A percentile compares a stretch with the other conserved stretches of the same genome.
These are phyloP conservation scores for Aegilops bicornis DNA, from an alignment of 176 grass and related monocot genomes.

Conservation along the genomic window DNA sequence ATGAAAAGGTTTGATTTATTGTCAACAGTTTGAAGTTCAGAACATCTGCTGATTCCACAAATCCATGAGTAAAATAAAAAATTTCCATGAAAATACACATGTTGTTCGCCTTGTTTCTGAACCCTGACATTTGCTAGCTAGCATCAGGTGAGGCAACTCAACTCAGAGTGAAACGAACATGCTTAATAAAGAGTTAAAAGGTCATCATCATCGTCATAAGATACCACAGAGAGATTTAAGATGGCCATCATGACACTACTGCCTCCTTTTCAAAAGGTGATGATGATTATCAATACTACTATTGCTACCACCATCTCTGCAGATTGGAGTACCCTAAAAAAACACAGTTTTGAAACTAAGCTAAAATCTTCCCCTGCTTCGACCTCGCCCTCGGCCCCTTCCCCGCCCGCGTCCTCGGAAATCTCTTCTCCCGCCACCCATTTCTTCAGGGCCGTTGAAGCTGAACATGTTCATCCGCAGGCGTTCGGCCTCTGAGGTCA, in stretches of 20 bases:
- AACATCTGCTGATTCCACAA: neutral
- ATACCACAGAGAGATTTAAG: neutral
- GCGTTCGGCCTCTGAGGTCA: constrained; percentile 58
- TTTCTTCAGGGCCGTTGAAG: constrained; percentile 60
- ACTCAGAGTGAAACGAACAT: neutral
- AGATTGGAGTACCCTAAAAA: neutral
- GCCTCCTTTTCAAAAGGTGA: neutral
- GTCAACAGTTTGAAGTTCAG: neutral
- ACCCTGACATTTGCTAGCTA: neutral
- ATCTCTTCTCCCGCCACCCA: constrained; percentile 41
- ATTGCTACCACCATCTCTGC: neutral
- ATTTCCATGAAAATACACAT: neutral
- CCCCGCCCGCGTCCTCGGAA: constrained; percentile 56
- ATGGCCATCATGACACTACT: neutral
- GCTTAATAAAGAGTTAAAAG: neutral
- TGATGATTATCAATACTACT: neutral
- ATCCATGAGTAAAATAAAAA: neutral
- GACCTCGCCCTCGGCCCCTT: constrained; percentile 42
- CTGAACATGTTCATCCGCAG: constrained; percentile 84
- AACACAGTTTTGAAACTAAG: neutral
- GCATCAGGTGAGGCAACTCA: neutral
- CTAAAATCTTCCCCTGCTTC: constrained; percentile 54
- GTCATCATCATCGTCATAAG: neutral
- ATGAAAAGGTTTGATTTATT: neutral
- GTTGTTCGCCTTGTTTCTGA: neutral